Conservation (phyloP, 2,329 filamentous ascomycete genomes). For the Paradendryphiella salina region DNA sequence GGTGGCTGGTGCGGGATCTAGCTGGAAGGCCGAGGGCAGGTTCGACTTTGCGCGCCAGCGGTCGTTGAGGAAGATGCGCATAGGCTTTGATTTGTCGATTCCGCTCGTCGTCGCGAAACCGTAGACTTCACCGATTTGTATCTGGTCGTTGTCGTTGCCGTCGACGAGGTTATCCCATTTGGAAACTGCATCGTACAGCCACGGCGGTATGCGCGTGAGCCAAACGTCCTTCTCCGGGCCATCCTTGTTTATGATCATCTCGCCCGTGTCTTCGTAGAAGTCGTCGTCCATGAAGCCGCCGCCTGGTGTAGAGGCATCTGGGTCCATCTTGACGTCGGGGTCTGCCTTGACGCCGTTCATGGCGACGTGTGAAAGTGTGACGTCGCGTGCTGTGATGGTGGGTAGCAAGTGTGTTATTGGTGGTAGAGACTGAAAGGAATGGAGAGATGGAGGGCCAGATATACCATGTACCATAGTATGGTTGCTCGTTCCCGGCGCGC, state of each 20-base stretch:
- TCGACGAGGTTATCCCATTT: constrained; percentile 44
- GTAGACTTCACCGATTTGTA: constrained; percentile 45
- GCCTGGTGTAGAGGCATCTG: constrained; percentile 29
- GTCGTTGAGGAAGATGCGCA: constrained; percentile 68
- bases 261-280: constrained; percentile 51
- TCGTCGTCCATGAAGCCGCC: constrained; percentile 47
- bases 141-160: constrained; percentile 45
- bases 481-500: constrained; percentile 14
- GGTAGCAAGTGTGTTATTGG: not conserved
- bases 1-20: constrained; percentile 62
- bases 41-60: constrained; percentile 68
- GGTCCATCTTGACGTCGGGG: constrained; percentile 44
- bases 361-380: constrained; percentile 12
- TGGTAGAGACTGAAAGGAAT: constrained; percentile 1
- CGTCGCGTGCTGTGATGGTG: not conserved
- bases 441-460: constrained; percentile 4
- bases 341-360: constrained; percentile 50
- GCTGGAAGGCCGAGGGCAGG: constrained; percentile 85
- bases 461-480: too few relatives aligned
- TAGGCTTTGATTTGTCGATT: constrained; percentile 50
- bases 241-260: constrained; percentile 43
- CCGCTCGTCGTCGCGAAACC: constrained; percentile 33
- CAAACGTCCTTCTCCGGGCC: constrained; percentile 38
- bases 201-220: constrained; percentile 47
- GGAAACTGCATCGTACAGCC: constrained; percentile 45